Percentiles rank a stretch among this genome's conserved stretches.
These are phyloP conservation scores for Aspergillus sp. DNA, from an alignment of 2,329 filamentous ascomycete species.

Conservation along the genomic window DNA sequence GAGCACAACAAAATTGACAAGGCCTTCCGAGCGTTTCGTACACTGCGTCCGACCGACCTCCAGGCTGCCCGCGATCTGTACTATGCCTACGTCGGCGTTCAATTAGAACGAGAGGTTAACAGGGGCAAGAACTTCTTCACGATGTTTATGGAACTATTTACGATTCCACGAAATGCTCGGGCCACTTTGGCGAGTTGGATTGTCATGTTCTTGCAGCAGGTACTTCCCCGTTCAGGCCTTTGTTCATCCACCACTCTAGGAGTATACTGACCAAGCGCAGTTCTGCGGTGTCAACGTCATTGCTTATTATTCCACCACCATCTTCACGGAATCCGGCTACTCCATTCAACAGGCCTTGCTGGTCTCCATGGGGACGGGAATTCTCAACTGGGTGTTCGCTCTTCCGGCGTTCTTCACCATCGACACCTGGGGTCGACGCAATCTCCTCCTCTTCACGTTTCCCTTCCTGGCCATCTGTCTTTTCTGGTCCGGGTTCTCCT, in stretches of 20 bases:
- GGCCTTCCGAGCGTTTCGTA: conserved; percentile 50
- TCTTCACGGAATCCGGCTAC: conserved; percentile 59
- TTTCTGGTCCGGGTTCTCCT: conserved; percentile 51
- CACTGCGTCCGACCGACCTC: conserved; percentile 50
- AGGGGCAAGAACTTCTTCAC: conserved; percentile 52
- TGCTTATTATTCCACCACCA: conserved; percentile 61
- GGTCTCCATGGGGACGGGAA: conserved; percentile 63
- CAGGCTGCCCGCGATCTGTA: conserved; percentile 58
- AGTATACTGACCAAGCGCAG: conserved; percentile 11
- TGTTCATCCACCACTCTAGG: no score
- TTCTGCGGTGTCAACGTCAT: conserved; percentile 57
- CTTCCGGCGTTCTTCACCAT: conserved; percentile 65
- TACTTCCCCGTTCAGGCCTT: conserved; percentile 12
- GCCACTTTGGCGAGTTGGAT: conserved; percentile 58
- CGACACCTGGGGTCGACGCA: conserved; percentile 64
- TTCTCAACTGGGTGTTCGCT: conserved; percentile 66
- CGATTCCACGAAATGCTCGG: conserved; percentile 61
- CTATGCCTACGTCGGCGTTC: conserved; percentile 58
- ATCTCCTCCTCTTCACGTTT: conserved; percentile 62
- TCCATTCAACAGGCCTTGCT: conserved; percentile 52
- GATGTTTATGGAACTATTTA: conserved; percentile 59
- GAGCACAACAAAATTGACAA: conserved; percentile 45
- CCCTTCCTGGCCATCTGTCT: conserved; percentile 54
- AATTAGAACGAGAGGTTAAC: conserved; percentile 57
- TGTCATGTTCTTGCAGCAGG: conserved; percentile 67